These are phyloP conservation scores for Geosmithia putterillii DNA, from an alignment of 2,329 filamentous ascomycete genomes.

Conservation along the genomic window DNA sequence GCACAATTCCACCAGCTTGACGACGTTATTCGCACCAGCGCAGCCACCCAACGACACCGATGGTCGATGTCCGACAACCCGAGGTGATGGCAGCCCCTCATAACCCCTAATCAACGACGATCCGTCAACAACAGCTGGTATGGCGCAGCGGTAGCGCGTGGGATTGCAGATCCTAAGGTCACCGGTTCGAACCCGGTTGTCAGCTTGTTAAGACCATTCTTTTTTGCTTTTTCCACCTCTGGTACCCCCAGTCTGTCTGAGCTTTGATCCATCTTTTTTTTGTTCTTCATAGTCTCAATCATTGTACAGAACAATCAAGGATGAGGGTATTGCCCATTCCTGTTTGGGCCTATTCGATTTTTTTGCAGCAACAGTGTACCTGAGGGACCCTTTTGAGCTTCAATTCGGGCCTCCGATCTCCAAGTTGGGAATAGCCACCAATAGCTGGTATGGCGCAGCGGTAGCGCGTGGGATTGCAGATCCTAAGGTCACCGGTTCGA, in stretches of 20 bases:
- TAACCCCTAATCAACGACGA: neutral
- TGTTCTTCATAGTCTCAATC: too few relatives aligned
- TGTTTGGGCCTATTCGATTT: too few relatives aligned
- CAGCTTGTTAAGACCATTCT: neutral
- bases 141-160: conserved; percentile 1
- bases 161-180: conserved; percentile 2
- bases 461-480: neutral
- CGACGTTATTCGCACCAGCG: too few relatives aligned
- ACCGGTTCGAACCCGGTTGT: neutral
- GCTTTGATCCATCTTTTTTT: too few relatives aligned
- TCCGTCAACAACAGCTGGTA: neutral
- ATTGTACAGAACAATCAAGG: too few relatives aligned
- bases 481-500: neutral
- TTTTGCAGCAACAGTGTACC: too few relatives aligned
- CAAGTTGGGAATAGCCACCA: neutral
- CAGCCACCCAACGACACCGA: too few relatives aligned
- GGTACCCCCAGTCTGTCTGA: too few relatives aligned
- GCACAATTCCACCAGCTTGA: too few relatives aligned
- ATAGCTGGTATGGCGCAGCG: neutral
- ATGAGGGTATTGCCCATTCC: too few relatives aligned
- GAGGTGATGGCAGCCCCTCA: too few relatives aligned
- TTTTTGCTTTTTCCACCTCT: neutral
- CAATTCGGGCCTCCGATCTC: neutral
- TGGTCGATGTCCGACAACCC: too few relatives aligned
- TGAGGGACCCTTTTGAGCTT: neutral